phyloP scores from a whole-genome alignment of 1,284 basidiomycete genomes.

The Boletus semigastroideus region DNA sequence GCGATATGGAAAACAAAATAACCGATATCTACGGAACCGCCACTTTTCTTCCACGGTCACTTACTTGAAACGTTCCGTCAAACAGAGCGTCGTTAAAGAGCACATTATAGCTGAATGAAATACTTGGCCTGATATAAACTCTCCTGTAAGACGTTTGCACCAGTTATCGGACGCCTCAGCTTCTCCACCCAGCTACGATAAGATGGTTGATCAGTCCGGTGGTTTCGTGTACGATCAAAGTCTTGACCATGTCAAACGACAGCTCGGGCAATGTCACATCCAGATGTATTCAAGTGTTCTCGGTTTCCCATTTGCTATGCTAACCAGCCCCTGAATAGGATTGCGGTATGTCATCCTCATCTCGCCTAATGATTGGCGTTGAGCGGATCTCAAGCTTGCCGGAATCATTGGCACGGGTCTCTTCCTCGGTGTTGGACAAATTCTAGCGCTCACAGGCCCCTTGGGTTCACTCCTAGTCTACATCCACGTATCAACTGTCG shows the following conservation, averaged over 20 bases:
- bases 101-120: no score
- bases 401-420: slow-evolving; percentile 78
- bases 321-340: slow-evolving; percentile 39
- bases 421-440: slow-evolving; percentile 77
- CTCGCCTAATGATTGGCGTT: not conserved
- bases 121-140: no score
- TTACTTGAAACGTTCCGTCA: no score
- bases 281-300: slow-evolving; percentile 23
- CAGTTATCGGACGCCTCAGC: no score
- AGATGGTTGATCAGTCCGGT: not conserved
- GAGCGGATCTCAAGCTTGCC: slow-evolving; percentile 49
- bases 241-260: slow-evolving; percentile 26
- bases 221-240: slow-evolving; percentile 18
- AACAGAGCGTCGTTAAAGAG: no score
- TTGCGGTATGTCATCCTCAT: slow-evolving; percentile 45
- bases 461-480: slow-evolving; percentile 64
- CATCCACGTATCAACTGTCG: slow-evolving; percentile 57
- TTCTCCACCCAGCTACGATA: not conserved
- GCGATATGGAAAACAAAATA: no score
- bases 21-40: no score
- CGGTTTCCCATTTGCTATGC: not conserved
- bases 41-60: no score
- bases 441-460: slow-evolving; percentile 55
- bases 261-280: slow-evolving; percentile 24
- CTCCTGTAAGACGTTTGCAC: no score